These are phyloP conservation scores for Salix suchowensis DNA, from an alignment of 345 rosid genomes.

Conservation along the genomic window DNA sequence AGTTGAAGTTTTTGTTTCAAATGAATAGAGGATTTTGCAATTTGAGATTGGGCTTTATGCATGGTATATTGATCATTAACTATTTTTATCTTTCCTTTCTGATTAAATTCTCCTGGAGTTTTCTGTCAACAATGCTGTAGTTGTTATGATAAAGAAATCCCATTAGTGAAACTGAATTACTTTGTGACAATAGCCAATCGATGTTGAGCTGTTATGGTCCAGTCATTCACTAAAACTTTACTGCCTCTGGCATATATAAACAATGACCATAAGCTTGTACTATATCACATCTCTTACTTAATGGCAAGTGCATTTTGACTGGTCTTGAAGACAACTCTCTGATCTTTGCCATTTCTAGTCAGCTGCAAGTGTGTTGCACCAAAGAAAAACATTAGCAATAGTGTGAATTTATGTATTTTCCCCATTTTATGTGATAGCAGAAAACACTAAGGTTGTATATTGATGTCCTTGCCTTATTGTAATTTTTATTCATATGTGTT, in stretches of 20 bases:
- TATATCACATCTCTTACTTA: background rate
- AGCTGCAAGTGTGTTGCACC: background rate
- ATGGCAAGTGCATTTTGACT: background rate
- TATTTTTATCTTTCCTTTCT: background rate
- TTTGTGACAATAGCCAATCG: background rate
- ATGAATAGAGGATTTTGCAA: background rate
- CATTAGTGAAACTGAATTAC: background rate
- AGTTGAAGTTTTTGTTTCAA: background rate
- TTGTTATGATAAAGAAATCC: background rate
- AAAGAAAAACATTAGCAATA: too few relatives aligned
- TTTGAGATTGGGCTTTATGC: background rate
- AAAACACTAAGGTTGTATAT: background rate
- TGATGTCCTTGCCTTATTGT: background rate
- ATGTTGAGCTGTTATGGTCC: background rate
- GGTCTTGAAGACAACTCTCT: background rate
- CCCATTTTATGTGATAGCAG: background rate
- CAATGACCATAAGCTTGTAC: background rate
- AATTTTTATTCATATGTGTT: background rate
- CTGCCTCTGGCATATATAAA: too few relatives aligned
- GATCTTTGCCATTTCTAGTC: background rate
- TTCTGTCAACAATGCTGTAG: background rate
- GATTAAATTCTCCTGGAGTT: background rate
- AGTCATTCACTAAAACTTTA: background rate
- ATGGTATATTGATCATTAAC: background rate
- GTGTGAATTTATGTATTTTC: too few relatives aligned